These are phyloP conservation scores for Dendrocalamus sinicus DNA, from an alignment of 176 grass and related monocot species.

Conservation along the genomic window DNA sequence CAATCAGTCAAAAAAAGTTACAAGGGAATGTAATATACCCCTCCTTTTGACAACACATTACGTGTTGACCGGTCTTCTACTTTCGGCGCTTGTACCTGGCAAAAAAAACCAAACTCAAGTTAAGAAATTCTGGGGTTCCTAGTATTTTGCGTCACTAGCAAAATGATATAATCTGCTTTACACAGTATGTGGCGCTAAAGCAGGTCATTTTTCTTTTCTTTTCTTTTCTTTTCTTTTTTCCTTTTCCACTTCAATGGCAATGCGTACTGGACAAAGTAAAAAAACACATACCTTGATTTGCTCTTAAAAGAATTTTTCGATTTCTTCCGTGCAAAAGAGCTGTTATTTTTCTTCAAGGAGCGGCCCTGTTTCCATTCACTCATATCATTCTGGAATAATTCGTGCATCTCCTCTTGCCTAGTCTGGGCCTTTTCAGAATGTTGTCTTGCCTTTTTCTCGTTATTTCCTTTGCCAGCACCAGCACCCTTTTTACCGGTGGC, in stretches of 20 bases:
- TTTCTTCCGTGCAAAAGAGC: slow-evolving; percentile 48
- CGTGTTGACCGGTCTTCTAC: slow-evolving; percentile 36
- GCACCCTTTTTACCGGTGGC: slow-evolving; percentile 50
- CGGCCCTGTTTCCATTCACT: slow-evolving; percentile 77
- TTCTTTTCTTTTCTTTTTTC: not conserved
- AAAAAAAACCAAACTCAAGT: not conserved
- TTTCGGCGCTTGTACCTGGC: slow-evolving; percentile 59
- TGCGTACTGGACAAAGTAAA: not conserved
- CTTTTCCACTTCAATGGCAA: not conserved
- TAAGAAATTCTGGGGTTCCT: not conserved
- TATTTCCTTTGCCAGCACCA: slow-evolving; percentile 55
- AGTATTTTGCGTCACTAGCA: not conserved
- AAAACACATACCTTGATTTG: slow-evolving; percentile 78
- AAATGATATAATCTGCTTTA: not conserved
- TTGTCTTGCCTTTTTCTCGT: slow-evolving; percentile 54
- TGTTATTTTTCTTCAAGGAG: slow-evolving; percentile 56
- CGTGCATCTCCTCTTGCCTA: slow-evolving; percentile 88
- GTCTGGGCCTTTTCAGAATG: slow-evolving; percentile 52
- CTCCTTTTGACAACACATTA: not conserved
- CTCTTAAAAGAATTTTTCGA: slow-evolving; percentile 93
- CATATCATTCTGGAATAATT: slow-evolving; percentile 93
- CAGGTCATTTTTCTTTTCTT: not conserved
- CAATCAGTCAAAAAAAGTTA: slow-evolving; percentile 34
- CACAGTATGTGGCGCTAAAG: not conserved
- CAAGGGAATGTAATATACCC: not conserved